phyloP scores from a whole-genome alignment of 768 basidiomycete genomes.

The Coprinopsis marcescibilis region DNA sequence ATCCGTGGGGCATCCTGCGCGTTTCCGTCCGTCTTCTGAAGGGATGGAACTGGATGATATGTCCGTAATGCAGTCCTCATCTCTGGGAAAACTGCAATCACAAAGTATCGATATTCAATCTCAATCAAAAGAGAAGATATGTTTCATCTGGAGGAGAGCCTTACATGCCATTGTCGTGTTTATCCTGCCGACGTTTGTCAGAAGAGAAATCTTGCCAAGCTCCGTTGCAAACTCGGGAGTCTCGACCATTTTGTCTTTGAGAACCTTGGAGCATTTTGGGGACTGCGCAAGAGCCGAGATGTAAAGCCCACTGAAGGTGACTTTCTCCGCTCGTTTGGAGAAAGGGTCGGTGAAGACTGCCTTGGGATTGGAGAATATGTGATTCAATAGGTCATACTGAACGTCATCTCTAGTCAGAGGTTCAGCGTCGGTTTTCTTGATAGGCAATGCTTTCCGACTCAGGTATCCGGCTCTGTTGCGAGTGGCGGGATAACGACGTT shows the following conservation, averaged over 20 bases:
- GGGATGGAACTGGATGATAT: constrained; percentile 86
- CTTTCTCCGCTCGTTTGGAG: constrained; percentile 43
- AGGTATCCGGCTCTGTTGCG: constrained; percentile 47
- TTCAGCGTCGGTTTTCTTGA: constrained; percentile 79
- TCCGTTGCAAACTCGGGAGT: constrained; percentile 73
- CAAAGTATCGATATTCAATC: constrained; percentile 20
- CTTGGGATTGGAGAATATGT: constrained; percentile 68
- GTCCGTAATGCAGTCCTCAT: constrained; percentile 89
- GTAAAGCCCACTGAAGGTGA: constrained; percentile 81
- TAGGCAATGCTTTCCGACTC: constrained; percentile 67
- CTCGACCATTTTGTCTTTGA: constrained; percentile 84
- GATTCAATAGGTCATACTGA: constrained; percentile 77
- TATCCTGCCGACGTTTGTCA: constrained; percentile 87
- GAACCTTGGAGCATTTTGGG: constrained; percentile 78
- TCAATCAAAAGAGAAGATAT: constrained; percentile 11
- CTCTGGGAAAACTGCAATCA: constrained; percentile 73
- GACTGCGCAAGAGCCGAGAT: constrained; percentile 76
- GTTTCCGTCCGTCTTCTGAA: constrained; percentile 85
- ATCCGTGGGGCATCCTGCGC: constrained; percentile 89
- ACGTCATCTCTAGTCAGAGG: constrained; percentile 79
- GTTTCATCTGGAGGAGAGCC: constrained; percentile 26
- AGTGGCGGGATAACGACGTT: neutral
- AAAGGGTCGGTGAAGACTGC: constrained; percentile 53
- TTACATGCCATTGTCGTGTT: constrained; percentile 89
- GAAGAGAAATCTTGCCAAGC: constrained; percentile 75